These are phyloP conservation scores for Phaseolus coccineus DNA, from an alignment of 331 rosid species.

Conservation along the genomic window DNA sequence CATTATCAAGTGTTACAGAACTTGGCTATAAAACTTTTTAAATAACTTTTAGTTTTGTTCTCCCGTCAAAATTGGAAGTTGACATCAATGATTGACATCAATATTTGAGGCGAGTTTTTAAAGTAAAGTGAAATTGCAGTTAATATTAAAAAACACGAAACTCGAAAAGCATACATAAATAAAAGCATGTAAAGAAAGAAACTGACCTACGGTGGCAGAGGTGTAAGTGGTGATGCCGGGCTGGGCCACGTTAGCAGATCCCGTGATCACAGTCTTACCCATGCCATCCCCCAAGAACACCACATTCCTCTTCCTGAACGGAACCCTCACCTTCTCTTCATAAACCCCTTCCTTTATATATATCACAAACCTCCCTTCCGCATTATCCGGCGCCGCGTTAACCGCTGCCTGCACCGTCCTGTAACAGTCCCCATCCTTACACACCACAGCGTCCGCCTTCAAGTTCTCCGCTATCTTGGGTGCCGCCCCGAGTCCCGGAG, in stretches of 20 bases:
- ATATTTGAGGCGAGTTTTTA: neutral
- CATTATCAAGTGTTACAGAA: neutral
- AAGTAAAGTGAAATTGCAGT: neutral
- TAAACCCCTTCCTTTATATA: slow-evolving; percentile 73
- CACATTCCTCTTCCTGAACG: slow-evolving; percentile 69
- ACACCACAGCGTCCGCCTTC: slow-evolving; percentile 60
- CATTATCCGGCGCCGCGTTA: slow-evolving; percentile 59
- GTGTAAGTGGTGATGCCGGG: slow-evolving; percentile 67
- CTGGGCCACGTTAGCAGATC: slow-evolving; percentile 67
- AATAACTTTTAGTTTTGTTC: too few relatives aligned
- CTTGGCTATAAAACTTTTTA: neutral
- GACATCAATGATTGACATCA: neutral
- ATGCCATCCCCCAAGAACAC: slow-evolving; percentile 84
- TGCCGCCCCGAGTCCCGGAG: slow-evolving; percentile 4
- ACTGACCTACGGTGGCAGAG: slow-evolving; percentile 85
- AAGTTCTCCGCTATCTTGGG: slow-evolving; percentile 48
- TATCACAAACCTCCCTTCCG: slow-evolving; percentile 65
- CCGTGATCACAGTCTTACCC: slow-evolving; percentile 80
- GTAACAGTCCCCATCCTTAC: slow-evolving; percentile 59
- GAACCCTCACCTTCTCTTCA: slow-evolving; percentile 79
- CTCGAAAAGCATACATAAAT: too few relatives aligned
- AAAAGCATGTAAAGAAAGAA: neutral
- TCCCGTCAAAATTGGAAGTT: neutral
- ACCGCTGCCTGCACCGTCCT: slow-evolving; percentile 84
- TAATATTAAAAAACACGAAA: too few relatives aligned